A percentile compares a stretch with the other conserved stretches of the same genome.
Conservation (phyloP, 2,329 filamentous ascomycete genomes). For the Xylariomycetidae sp. region DNA sequence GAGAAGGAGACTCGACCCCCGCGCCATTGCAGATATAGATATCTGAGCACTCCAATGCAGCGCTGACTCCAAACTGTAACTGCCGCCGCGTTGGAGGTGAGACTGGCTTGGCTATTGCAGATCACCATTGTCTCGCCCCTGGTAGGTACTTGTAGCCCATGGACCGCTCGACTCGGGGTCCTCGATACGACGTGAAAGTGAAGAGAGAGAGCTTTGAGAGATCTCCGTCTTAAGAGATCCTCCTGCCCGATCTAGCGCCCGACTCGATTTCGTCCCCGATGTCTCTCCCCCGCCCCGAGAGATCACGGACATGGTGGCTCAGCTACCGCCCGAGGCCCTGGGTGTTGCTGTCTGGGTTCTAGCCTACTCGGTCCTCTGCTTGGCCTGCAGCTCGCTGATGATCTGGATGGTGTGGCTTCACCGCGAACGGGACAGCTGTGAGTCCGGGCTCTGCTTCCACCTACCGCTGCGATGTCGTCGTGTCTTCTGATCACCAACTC, state of each 20-base stretch:
- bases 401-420: constrained; percentile 34
- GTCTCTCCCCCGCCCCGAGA: constrained; percentile 10
- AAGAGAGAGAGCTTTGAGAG: no score
- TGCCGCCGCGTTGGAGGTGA: no score
- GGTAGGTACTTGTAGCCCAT: no score
- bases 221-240: no score
- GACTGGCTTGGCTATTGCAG: no score
- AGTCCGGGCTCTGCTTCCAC: constrained; percentile 13
- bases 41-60: no score
- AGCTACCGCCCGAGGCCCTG: constrained; percentile 28
- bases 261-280: constrained; percentile 8
- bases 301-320: constrained; percentile 30
- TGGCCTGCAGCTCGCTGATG: constrained; percentile 26
- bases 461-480: neutral
- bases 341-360: constrained; percentile 28
- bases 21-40: no score
- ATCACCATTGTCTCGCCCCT: no score
- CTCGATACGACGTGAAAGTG: no score
- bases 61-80: no score
- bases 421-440: constrained; percentile 35
- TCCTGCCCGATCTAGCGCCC: constrained; percentile 1
- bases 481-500: constrained; percentile 6
- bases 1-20: no score
- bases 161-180: no score
- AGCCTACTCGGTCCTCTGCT: constrained; percentile 30